Percentiles rank a stretch among this genome's conserved stretches.
Conservation (phyloP, 23 red algal genomes). For the Gracilaria caudata region DNA sequence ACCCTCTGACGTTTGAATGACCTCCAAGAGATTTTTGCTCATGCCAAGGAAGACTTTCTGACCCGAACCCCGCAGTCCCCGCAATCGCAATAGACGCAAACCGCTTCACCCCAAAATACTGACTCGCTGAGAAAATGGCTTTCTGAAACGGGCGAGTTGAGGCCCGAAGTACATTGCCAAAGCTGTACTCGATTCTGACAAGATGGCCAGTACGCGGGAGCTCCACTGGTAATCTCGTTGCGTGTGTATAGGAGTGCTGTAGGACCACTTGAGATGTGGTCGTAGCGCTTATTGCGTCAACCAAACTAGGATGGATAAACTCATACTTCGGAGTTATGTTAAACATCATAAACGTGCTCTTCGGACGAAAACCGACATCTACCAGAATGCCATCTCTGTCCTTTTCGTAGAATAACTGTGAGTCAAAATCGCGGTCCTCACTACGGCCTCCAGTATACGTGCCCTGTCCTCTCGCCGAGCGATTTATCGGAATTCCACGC, state of each 20-base stretch:
- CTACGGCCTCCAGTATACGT: neutral
- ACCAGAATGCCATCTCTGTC: conserved; percentile 49
- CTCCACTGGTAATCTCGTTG: conserved; percentile 37
- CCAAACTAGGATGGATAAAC: conserved; percentile 36
- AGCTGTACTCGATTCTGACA: conserved; percentile 24
- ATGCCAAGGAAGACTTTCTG: conserved; percentile 71
- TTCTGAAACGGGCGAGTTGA: conserved; percentile 34
- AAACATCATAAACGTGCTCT: conserved; percentile 15
- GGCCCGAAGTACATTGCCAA: neutral
- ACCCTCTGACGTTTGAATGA: conserved; percentile 55
- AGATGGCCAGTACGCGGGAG: conserved; percentile 52
- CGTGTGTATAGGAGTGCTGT: conserved; percentile 18
- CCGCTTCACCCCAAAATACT: conserved; percentile 49
- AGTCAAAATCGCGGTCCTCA: neutral
- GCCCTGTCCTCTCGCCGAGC: neutral
- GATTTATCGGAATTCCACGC: conserved; percentile 24
- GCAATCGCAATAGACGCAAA: conserved; percentile 33
- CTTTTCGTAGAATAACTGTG: conserved; percentile 40
- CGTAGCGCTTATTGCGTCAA: neutral
- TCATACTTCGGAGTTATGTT: conserved; percentile 36
- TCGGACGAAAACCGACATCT: conserved; percentile 49
- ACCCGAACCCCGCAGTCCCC: conserved; percentile 23
- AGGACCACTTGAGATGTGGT: conserved; percentile 41
- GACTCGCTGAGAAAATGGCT: conserved; percentile 6
- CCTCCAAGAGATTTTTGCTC: conserved; percentile 74